Base-by-base conservation (phyloP, 257 asterid species). In the Avicennia marina region DNA sequence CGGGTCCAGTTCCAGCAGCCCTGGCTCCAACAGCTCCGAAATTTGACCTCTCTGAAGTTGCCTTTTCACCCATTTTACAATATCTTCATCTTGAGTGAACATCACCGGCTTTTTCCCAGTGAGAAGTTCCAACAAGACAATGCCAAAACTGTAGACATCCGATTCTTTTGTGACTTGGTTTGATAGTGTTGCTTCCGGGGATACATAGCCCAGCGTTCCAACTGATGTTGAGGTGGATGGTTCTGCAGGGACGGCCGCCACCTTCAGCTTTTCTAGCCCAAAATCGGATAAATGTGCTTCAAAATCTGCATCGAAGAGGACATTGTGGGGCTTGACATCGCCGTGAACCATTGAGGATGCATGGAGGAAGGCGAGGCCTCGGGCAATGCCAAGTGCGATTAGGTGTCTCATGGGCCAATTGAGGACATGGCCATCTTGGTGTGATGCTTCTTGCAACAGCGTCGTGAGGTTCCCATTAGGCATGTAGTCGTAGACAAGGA, bases 401-500 rank as follows among this genome's bases (percentile, higher is more conserved):
- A 83, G 79, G 64, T 83, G 93, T 42, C 93, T 76, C 93, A 83
- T 83, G 16, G 93, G 93, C 93, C 93, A 83, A 39, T 83, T 83
- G 22, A 83, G 79, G 16, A 83, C 85, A 50, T 83, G 93, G 32
- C 93, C 93, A 22, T 83, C 93, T 64, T 83, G 93, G 70, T 83
- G 93, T 7, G 85, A 80, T 5, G 93, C 87, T 73, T 83, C 93
- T 75, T 80, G 93, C 11, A 83, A 83, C 48, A 83, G 54, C 4
- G 86, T 81, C 6, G 82, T 82, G 0, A 85, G 85, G 60, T 81
- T 85, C 26, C 94, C 90, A 9, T 84, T 84, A 6, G 94, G 94
- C 94, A 84, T 84, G 94, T 85, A 85, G 27, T 85, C 94, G 18
- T 68, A 77, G 40, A 77, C 80, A 2, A 85, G 94, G 36, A 85